phyloP scores from a whole-genome alignment of 108 stramenopile genomes.

The Conticribra guillardii region DNA sequence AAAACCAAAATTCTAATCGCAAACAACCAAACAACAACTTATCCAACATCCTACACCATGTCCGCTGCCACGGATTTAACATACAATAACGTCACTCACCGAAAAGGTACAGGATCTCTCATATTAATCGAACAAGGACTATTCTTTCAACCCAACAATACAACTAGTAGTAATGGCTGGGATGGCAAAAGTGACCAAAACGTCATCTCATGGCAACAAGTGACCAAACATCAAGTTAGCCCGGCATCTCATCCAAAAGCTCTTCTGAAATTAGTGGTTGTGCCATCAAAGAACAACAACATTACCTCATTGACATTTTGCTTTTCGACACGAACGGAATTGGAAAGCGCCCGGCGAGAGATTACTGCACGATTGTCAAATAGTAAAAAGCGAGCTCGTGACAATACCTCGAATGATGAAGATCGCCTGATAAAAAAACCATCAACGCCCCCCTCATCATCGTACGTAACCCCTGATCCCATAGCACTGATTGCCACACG shows the following conservation, averaged over 20 bases:
- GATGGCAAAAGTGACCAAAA: background rate
- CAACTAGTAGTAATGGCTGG: background rate
- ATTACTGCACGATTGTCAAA: slow-evolving; percentile 57
- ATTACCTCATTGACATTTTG: slow-evolving; percentile 65
- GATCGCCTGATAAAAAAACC: slow-evolving; percentile 17
- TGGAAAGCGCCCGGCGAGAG: slow-evolving; percentile 75
- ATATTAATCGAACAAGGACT: slow-evolving; percentile 32
- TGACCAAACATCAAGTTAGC: slow-evolving; percentile 88
- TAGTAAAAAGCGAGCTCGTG: slow-evolving; percentile 7
- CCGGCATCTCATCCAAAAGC: slow-evolving; percentile 77
- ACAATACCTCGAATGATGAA: slow-evolving; percentile 4
- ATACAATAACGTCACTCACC: background rate
- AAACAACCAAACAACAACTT: too few relatives aligned
- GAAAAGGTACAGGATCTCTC: slow-evolving; percentile 55
- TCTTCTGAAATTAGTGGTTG: slow-evolving; percentile 65
- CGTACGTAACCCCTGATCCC: slow-evolving; percentile 69
- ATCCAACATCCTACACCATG: too few relatives aligned
- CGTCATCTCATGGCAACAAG: slow-evolving; percentile 57
- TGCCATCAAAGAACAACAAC: slow-evolving; percentile 1
- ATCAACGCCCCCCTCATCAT: slow-evolving; percentile 40
- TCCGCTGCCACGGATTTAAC: background rate
- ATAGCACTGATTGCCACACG: slow-evolving; percentile 78
- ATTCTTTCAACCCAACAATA: slow-evolving; percentile 27
- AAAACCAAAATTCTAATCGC: too few relatives aligned
- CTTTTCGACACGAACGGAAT: slow-evolving; percentile 58